Conservation (phyloP, 202 grass and related monocot genomes). For the Carex arenaria region DNA sequence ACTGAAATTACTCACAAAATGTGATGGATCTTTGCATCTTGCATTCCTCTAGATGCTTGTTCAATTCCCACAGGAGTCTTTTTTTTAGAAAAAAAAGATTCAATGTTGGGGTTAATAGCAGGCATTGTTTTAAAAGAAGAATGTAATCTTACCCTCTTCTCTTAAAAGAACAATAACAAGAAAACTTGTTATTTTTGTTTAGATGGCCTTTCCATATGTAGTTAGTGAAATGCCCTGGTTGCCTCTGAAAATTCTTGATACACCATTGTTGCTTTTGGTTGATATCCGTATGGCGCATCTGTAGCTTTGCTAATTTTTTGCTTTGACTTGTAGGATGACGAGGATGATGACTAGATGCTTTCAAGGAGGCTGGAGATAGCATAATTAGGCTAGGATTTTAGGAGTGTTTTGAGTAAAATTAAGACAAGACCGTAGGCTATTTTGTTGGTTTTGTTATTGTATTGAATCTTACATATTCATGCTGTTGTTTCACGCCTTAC, state of each 20-base stretch:
- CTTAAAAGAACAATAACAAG: too few species aligned
- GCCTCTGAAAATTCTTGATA: background rate
- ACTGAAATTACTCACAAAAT: background rate
- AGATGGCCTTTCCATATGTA: background rate
- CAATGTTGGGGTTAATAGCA: background rate
- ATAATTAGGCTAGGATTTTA: slow-evolving; percentile 35
- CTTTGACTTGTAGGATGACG: slow-evolving; percentile 39
- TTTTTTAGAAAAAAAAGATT: too few species aligned
- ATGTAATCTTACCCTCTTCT: background rate
- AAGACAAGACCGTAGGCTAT: slow-evolving; percentile 1
- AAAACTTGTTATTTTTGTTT: background rate
- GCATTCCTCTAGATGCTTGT: too few species aligned
- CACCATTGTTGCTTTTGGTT: background rate
- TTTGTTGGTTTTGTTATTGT: slow-evolving; percentile 20
- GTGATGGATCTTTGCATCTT: too few species aligned
- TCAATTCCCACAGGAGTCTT: background rate
- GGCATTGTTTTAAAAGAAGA: too few species aligned
- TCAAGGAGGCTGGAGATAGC: slow-evolving; percentile 20
- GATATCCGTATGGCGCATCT: background rate
- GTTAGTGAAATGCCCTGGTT: background rate
- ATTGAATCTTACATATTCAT: slow-evolving; percentile 2
- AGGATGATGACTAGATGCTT: slow-evolving; percentile 62
- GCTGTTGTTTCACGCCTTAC: slow-evolving; percentile 7
- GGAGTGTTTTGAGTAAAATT: slow-evolving; percentile 18
- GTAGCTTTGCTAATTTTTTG: slow-evolving; percentile 25